These are phyloP conservation scores for Oemleria cerasiformis DNA, from an alignment of 306 rosid species.

Conservation along the genomic window DNA sequence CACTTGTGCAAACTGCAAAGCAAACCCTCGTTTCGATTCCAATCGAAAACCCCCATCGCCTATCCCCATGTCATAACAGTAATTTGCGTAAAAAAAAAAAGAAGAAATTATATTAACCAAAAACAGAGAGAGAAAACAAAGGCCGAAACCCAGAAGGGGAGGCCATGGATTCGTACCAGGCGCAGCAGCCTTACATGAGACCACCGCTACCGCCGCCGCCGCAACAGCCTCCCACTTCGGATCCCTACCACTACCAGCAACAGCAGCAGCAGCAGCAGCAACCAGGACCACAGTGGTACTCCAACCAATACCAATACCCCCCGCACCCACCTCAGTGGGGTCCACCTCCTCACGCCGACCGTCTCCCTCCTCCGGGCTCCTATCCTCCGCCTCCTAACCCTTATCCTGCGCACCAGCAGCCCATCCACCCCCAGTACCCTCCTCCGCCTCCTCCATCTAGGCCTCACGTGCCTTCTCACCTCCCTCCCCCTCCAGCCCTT, in stretches of 20 bases:
- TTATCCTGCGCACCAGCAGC: slow-evolving; percentile 31
- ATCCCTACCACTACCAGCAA: slow-evolving; percentile 60
- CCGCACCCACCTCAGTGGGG: slow-evolving; percentile 76
- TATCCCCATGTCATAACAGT: neutral
- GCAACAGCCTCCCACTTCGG: slow-evolving; percentile 45
- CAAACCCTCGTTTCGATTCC: slow-evolving; percentile 9
- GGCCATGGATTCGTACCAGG: slow-evolving; percentile 70
- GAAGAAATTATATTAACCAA: neutral
- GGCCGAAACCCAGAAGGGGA: neutral
- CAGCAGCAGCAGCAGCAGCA: slow-evolving; percentile 35
- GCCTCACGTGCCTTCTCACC: slow-evolving; percentile 42
- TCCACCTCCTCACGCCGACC: slow-evolving; percentile 45
- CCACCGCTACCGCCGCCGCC: slow-evolving; percentile 47
- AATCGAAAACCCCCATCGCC: neutral
- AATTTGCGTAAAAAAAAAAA: no score
- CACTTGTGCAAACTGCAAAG: neutral
- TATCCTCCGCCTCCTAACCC: slow-evolving; percentile 51
- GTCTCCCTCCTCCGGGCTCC: slow-evolving; percentile 42
- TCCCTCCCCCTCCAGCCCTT: slow-evolving; percentile 33
- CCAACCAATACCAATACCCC: slow-evolving; percentile 74
- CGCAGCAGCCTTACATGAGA: slow-evolving; percentile 57
- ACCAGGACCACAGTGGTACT: slow-evolving; percentile 60
- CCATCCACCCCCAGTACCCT: slow-evolving; percentile 46
- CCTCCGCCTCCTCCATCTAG: slow-evolving; percentile 57
- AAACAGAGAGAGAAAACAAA: neutral